Evolutionary conservation across 2,329 filamentous ascomycete genomes (phyloP).

Genomic region (Chaetomiaceae sp.): DNA sequence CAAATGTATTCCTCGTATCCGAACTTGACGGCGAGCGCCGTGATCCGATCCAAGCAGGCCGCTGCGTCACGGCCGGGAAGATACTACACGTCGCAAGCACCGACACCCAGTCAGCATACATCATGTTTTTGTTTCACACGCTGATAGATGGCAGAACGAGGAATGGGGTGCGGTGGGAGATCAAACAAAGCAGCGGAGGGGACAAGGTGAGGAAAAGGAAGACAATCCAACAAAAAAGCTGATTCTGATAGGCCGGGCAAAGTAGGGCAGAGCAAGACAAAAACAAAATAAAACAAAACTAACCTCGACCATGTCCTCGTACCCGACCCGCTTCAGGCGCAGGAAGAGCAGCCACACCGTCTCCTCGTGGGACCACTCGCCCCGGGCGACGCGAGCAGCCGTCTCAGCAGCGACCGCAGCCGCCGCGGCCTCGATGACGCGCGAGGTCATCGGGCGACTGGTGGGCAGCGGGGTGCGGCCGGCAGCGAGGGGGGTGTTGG

Average conservation of each 20-base stretch:
- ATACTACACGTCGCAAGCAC: too few species aligned
- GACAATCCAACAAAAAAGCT: too few species aligned
- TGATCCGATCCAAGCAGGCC: background rate
- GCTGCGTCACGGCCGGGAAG: background rate
- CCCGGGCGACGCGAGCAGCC: background rate
- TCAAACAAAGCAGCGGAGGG: too few species aligned
- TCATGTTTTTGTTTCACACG: too few species aligned
- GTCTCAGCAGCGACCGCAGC: background rate
- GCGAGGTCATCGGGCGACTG: background rate
- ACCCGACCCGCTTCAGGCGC: background rate
- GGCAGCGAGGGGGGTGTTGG: background rate
- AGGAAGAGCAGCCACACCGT: slow-evolving; percentile 1
- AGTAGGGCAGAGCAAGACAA: too few species aligned
- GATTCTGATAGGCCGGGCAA: too few species aligned
- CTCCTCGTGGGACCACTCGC: slow-evolving; percentile 2
- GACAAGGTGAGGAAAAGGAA: too few species aligned
- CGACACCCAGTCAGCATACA: too few species aligned
- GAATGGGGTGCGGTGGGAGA: too few species aligned
- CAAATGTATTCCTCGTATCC: slow-evolving; percentile 2
- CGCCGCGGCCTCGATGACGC: background rate
- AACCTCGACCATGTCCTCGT: background rate
- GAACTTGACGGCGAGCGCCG: background rate
- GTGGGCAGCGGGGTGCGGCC: slow-evolving; percentile 3
- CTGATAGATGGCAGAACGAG: too few species aligned
- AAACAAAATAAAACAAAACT: too few species aligned